A percentile compares a stretch with the other conserved stretches of the same genome.
phyloP scores from a whole-genome alignment of 2,329 filamentous ascomycete species.

The Purpureocillium takamizusanense region DNA sequence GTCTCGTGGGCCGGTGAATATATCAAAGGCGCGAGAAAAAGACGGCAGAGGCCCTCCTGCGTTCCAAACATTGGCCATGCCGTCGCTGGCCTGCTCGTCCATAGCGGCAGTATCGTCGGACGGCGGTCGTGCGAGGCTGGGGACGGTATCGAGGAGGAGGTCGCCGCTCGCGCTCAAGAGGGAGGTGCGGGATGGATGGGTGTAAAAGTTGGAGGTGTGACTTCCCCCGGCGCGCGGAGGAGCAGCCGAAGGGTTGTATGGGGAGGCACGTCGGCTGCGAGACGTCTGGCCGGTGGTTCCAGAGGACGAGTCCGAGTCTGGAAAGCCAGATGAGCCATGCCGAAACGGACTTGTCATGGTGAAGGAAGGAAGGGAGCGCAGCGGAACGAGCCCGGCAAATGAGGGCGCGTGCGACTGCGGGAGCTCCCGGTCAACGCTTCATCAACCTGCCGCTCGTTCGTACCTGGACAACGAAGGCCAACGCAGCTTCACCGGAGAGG shows the following conservation, averaged over 20 bases:
- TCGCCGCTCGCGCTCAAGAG: slow-evolving; percentile 41
- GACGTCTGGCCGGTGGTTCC: slow-evolving; percentile 6
- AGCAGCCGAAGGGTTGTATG: slow-evolving; percentile 24
- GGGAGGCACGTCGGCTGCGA: slow-evolving; percentile 7
- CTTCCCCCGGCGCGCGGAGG: slow-evolving; percentile 12
- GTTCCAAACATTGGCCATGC: slow-evolving; percentile 13
- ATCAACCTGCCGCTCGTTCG: slow-evolving; percentile 11
- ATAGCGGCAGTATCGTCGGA: slow-evolving; percentile 13
- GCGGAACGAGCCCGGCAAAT: slow-evolving; percentile 9
- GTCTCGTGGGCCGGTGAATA: slow-evolving; percentile 29
- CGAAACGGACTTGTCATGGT: slow-evolving; percentile 12
- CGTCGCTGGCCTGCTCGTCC: slow-evolving; percentile 24
- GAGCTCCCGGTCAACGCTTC: slow-evolving; percentile 10
- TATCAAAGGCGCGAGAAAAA: slow-evolving; percentile 45
- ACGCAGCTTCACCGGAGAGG: not conserved
- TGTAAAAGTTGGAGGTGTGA: slow-evolving; percentile 35
- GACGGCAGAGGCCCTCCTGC: slow-evolving; percentile 25
- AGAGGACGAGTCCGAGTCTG: slow-evolving; percentile 14
- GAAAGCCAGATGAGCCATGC: slow-evolving; percentile 15
- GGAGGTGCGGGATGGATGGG: slow-evolving; percentile 22
- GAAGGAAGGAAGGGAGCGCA: not conserved
- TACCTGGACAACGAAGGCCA: not conserved
- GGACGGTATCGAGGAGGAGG: slow-evolving; percentile 11
- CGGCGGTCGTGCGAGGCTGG: slow-evolving; percentile 3
- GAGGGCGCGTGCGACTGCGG: slow-evolving; percentile 6